Conservation (phyloP, 495 filamentous ascomycete genomes). For the Pseudevernia furfuracea region DNA sequence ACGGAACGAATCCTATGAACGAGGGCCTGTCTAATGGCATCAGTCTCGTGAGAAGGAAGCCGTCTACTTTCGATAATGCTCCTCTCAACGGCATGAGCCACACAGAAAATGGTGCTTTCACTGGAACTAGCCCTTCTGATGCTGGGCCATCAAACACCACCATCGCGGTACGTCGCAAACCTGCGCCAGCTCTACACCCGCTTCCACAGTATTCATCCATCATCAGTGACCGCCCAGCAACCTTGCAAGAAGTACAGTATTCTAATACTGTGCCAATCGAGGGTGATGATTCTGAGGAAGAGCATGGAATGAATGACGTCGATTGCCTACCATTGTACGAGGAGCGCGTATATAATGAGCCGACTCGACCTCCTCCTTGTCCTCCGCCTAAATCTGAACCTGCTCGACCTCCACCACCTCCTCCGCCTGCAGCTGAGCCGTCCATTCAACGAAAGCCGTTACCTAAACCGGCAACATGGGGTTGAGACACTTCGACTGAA, state of each 20-base stretch:
- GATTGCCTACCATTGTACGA: slow-evolving; percentile 8
- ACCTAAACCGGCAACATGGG: slow-evolving; percentile 4
- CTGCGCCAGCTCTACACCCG: slow-evolving; percentile 20
- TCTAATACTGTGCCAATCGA: slow-evolving; percentile 11
- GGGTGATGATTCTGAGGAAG: background rate
- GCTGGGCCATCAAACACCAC: background rate
- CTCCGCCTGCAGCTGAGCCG: background rate
- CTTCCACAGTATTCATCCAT: slow-evolving; percentile 25
- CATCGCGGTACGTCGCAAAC: slow-evolving; percentile 20
- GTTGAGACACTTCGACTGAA: background rate
- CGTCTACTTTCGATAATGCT: background rate
- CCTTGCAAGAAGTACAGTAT: slow-evolving; percentile 9
- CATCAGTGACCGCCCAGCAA: slow-evolving; percentile 5
- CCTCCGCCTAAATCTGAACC: background rate
- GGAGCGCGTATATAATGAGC: background rate
- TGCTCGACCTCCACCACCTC: background rate
- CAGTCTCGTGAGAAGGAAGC: background rate
- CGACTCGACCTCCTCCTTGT: background rate
- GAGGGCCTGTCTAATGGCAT: background rate
- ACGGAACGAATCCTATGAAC: background rate
- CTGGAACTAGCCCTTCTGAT: background rate
- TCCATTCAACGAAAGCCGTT: background rate
- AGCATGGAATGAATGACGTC: background rate
- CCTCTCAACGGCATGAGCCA: background rate
- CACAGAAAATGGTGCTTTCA: background rate